Evolutionary conservation across 306 rosid species (phyloP), one percentile per base, ranked within the genome.

Genomic region (Coriaria nepalensis): DNA sequence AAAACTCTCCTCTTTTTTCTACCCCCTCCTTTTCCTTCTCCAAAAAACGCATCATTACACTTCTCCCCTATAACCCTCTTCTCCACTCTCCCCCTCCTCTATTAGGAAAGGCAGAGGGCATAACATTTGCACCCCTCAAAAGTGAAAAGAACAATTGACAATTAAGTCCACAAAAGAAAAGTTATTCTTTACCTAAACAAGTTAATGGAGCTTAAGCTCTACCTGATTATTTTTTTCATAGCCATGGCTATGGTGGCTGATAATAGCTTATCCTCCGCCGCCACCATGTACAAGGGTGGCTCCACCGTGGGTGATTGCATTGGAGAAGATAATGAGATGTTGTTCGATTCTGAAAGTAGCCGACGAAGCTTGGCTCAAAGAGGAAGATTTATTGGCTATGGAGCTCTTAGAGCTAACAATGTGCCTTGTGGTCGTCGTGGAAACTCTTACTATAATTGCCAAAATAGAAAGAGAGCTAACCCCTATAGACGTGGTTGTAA

Each of bases 391-490:
- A 66, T 77, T 0, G 33, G 73, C 35, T 77, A 77, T 33, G 47
- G 43, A 2, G 74, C 81, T 7, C 56, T 80, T 4, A 56, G 2
- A 37, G 10, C 51, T 0, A 52, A 77, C 48, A 8, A 33, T 0
- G 37, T 63, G 5, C 84, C 84, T 2, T 80, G 83, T 53, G 72
- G 68, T 4, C 35, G 5, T 6, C 78, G 75, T 0, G 90, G 84
- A 29, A 9, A 6, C 4, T 80, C 90, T 10, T 80, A 80, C 54
- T 80, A 80, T 43, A 60, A 62, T 47, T 76, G 84, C 44, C 51
- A 55, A 13, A 29, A 29, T 4, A 15, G 56, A 4, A 51, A 41
- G 2, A 13, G 10, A 58, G 81, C 62, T 39, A 80, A 80, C 53
- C 78, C 79, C 47, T 77, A 71, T 10, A 3, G 5, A 0, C 81